phyloP scores from a whole-genome alignment of 768 basidiomycete species.

The Hypholoma sublateritium region DNA sequence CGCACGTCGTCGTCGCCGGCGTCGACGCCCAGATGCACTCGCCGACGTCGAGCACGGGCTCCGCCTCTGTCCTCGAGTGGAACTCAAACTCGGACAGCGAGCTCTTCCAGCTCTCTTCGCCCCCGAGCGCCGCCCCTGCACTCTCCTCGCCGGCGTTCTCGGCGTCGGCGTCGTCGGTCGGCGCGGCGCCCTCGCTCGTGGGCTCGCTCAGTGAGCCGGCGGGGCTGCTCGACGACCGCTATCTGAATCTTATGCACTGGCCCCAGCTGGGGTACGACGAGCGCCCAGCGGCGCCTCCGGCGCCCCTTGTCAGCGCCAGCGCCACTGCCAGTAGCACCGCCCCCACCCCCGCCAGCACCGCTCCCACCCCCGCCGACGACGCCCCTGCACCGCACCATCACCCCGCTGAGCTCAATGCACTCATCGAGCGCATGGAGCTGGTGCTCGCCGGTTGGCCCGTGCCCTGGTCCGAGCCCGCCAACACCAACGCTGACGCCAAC shows the following conservation, averaged over 20 bases:
- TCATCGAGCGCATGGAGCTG: not conserved
- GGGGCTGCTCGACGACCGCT: not conserved
- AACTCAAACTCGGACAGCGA: constrained; percentile 21
- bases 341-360: not conserved
- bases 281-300: not conserved
- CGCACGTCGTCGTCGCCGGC: constrained; percentile 3
- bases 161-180: not conserved
- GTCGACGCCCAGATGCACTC: too few species aligned
- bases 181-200: not conserved
- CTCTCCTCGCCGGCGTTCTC: too few species aligned
- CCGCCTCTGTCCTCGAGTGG: constrained; percentile 23
- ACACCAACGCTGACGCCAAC: not conserved
- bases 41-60: constrained; percentile 21
- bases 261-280: not conserved
- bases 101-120: constrained; percentile 14
- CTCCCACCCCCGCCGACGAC: constrained; percentile 6
- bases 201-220: not conserved
- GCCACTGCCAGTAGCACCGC: not conserved
- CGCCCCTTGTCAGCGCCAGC: not conserved
- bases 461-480: not conserved
- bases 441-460: not conserved
- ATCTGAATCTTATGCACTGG: not conserved
- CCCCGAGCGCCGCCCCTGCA: not conserved
- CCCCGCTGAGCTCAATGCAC: not conserved
- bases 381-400: not conserved